Evolutionary conservation across 1,139 yeast species (phyloP).

Genomic region (Magnusiomyces sp.): DNA sequence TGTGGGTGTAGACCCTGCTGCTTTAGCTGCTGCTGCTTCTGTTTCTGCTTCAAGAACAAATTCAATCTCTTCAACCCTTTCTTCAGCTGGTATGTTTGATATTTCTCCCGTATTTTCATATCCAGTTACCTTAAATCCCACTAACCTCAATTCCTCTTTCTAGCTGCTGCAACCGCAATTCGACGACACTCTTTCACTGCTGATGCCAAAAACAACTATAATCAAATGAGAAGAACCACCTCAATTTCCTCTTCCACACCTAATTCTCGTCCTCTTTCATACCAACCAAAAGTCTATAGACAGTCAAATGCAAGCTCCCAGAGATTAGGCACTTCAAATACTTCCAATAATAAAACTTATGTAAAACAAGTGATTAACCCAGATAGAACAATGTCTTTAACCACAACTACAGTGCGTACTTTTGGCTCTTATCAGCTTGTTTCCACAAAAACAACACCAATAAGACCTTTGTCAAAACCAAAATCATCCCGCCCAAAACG

Average conservation of each 20-base stretch:
- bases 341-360: background rate
- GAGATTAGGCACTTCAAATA: background rate
- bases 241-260: background rate
- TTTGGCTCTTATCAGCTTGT: slow-evolving; percentile 33
- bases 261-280: background rate
- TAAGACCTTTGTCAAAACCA: slow-evolving; percentile 11
- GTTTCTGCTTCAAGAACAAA: slow-evolving; percentile 20
- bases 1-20: slow-evolving; percentile 25
- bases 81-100: slow-evolving; percentile 16
- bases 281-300: slow-evolving; percentile 3
- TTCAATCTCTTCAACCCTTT: slow-evolving; percentile 15
- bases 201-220: slow-evolving; percentile 1
- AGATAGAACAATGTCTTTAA: slow-evolving; percentile 33
- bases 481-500: background rate
- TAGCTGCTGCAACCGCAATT: slow-evolving; percentile 34
- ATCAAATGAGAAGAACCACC: background rate
- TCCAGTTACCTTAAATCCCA: too few relatives aligned
- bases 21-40: slow-evolving; percentile 40
- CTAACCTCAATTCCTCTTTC: slow-evolving; percentile 13
- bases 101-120: background rate
- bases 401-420: slow-evolving; percentile 33
- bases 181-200: slow-evolving; percentile 30
- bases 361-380: slow-evolving; percentile 15
- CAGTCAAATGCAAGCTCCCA: slow-evolving; percentile 1
- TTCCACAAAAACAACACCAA: slow-evolving; percentile 28